Conservation (phyloP, 2,329 filamentous ascomycete species). For the Cladosporium sp. region DNA sequence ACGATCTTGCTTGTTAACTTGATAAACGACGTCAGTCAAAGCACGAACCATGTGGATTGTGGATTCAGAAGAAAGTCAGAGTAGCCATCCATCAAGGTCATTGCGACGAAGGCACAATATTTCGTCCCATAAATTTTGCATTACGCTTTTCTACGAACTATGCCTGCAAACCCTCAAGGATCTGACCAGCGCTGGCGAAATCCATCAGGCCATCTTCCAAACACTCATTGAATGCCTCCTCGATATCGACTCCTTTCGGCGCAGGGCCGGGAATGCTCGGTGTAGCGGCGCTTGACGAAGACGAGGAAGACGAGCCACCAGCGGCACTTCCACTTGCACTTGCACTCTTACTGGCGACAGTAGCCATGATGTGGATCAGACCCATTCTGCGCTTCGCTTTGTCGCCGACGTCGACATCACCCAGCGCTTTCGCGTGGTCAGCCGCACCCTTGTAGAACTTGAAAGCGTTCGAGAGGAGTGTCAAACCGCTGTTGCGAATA, state of each 20-base stretch:
- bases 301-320: background rate
- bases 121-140: background rate
- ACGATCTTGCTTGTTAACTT: background rate
- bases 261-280: conserved; percentile 38
- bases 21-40: background rate
- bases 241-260: conserved; percentile 37
- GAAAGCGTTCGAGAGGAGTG: conserved; percentile 52
- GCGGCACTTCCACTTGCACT: conserved; percentile 35
- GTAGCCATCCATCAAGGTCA: conserved; percentile 5
- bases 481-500: conserved; percentile 40
- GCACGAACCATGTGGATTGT: background rate
- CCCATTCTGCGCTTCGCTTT: conserved; percentile 35
- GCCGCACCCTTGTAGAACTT: conserved; percentile 55
- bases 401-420: conserved; percentile 46
- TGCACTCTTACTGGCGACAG: conserved; percentile 37
- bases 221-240: conserved; percentile 46
- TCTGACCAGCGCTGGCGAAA: conserved; percentile 15
- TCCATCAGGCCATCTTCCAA: conserved; percentile 50
- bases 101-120: background rate
- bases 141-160: background rate
- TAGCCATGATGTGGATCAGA: conserved; percentile 36
- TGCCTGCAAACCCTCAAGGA: conserved; percentile 4
- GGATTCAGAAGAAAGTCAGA: background rate
- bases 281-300: background rate
- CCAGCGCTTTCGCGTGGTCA: conserved; percentile 39